Conservation (phyloP, 2,329 filamentous ascomycete species). For the Cordyceps fumosorosea region DNA sequence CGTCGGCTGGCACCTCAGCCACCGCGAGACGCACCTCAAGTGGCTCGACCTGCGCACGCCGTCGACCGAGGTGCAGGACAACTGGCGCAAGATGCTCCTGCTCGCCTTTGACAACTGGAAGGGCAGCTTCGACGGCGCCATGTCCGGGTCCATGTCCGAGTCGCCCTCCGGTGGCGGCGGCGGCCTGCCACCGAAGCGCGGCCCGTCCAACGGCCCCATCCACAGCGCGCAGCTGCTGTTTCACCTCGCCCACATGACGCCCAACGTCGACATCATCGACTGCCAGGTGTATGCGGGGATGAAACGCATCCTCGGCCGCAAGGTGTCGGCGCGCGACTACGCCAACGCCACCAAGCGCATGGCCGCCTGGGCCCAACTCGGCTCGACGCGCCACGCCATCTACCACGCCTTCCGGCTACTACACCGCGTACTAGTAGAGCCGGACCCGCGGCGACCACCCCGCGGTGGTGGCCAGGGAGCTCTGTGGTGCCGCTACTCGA, state of each 20-base stretch:
- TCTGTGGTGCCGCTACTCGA: conserved; percentile 51
- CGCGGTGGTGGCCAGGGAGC: conserved; percentile 17
- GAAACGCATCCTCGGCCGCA: conserved; percentile 67
- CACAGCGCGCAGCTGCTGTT: conserved; percentile 76
- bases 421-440: conserved; percentile 62
- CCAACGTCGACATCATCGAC: conserved; percentile 83
- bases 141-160: conserved; percentile 36
- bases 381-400: conserved; percentile 71
- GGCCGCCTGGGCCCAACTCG: conserved; percentile 69
- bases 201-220: conserved; percentile 56
- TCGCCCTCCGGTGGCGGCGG: conserved; percentile 14
- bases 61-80: conserved; percentile 57
- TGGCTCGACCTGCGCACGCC: conserved; percentile 64
- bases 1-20: conserved; percentile 86
- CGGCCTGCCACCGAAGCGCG: conserved; percentile 34
- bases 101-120: conserved; percentile 85
- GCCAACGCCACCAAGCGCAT: conserved; percentile 66
- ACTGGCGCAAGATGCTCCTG: conserved; percentile 72
- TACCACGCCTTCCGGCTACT: conserved; percentile 81
- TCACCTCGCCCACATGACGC: conserved; percentile 80
- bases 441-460: conserved; percentile 25
- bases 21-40: conserved; percentile 76
- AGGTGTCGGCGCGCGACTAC: conserved; percentile 71
- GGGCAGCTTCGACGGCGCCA: conserved; percentile 68
- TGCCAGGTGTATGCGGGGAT: conserved; percentile 85